phyloP scores from a whole-genome alignment of 768 basidiomycete genomes.

The Lentinula lateritia region DNA sequence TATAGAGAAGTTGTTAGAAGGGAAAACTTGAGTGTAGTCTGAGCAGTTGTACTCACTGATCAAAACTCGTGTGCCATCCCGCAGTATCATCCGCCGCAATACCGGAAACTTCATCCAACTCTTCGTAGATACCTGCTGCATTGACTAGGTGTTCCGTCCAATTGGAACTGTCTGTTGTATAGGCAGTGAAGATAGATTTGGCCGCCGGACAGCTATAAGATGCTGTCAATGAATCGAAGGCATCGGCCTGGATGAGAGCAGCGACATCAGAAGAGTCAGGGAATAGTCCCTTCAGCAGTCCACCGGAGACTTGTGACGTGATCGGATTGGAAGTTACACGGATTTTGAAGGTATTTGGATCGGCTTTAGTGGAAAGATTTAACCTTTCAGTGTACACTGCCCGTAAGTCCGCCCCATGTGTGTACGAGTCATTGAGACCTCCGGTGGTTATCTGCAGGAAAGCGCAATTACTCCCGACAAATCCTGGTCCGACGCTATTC shows the following conservation, averaged over 20 bases:
- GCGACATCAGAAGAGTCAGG: slow-evolving; percentile 26
- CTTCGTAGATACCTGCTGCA: slow-evolving; percentile 31
- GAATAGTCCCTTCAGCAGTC: slow-evolving; percentile 40
- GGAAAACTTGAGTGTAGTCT: background rate
- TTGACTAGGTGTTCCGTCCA: slow-evolving; percentile 37
- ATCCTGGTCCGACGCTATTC: slow-evolving; percentile 35
- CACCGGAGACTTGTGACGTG: slow-evolving; percentile 49
- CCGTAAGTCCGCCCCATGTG: slow-evolving; percentile 41
- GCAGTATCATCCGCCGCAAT: slow-evolving; percentile 29
- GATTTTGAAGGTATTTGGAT: slow-evolving; percentile 26
- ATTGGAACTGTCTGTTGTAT: slow-evolving; percentile 32
- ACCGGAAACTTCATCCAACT: slow-evolving; percentile 38
- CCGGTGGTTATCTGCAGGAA: slow-evolving; percentile 43
- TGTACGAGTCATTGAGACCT: slow-evolving; percentile 37
- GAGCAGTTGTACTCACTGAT: slow-evolving; percentile 31
- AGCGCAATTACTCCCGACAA: slow-evolving; percentile 39
- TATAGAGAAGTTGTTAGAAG: slow-evolving; percentile 11
- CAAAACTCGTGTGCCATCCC: slow-evolving; percentile 49
- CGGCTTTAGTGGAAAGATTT: slow-evolving; percentile 24
- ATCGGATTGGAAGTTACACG: slow-evolving; percentile 49
- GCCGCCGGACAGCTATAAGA: slow-evolving; percentile 36
- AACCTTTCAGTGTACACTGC: slow-evolving; percentile 37
- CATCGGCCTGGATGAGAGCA: slow-evolving; percentile 31
- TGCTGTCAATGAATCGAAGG: slow-evolving; percentile 44
- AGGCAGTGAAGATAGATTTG: slow-evolving; percentile 23